Evolutionary conservation across 2,329 filamentous ascomycete species (phyloP).

Genomic region (Kalmusia sp.): DNA sequence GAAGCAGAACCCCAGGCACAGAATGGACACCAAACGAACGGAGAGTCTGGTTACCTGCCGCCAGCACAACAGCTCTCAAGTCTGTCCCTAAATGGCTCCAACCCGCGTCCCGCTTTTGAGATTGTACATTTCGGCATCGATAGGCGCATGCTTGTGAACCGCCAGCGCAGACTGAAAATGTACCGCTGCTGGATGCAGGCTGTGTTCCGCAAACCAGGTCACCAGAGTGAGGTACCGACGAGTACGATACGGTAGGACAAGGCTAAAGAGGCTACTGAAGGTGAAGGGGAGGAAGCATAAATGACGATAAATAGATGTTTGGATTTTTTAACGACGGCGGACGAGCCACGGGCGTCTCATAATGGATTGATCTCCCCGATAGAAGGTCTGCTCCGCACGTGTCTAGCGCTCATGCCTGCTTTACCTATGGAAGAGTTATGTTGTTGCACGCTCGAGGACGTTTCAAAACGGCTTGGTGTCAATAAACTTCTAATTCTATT

Average conservation of each 20-base stretch:
- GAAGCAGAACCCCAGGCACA: neutral
- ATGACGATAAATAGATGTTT: neutral
- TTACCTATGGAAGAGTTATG: no score
- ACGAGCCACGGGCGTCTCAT: no score
- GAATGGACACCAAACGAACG: neutral
- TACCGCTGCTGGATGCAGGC: slow-evolving; percentile 97
- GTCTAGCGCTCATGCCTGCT: no score
- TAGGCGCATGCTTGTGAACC: slow-evolving; percentile 88
- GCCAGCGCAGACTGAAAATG: slow-evolving; percentile 92
- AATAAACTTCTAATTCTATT: no score
- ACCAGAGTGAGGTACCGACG: slow-evolving; percentile 39
- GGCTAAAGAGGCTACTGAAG: slow-evolving; percentile 12
- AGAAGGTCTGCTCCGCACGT: no score
- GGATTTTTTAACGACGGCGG: no score
- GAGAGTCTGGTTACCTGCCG: neutral
- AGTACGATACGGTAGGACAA: slow-evolving; percentile 42
- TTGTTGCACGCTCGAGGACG: no score
- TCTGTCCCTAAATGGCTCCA: neutral
- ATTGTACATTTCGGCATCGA: slow-evolving; percentile 83
- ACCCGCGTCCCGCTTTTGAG: slow-evolving; percentile 59
- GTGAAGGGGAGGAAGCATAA: slow-evolving; percentile 11
- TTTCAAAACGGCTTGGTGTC: no score
- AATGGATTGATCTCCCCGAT: no score
- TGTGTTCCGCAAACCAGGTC: slow-evolving; percentile 70
- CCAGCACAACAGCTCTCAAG: neutral